A percentile compares a stretch with the other conserved stretches of the same genome.
phyloP scores from a whole-genome alignment of 345 rosid species.

The Linum lewisii region DNA sequence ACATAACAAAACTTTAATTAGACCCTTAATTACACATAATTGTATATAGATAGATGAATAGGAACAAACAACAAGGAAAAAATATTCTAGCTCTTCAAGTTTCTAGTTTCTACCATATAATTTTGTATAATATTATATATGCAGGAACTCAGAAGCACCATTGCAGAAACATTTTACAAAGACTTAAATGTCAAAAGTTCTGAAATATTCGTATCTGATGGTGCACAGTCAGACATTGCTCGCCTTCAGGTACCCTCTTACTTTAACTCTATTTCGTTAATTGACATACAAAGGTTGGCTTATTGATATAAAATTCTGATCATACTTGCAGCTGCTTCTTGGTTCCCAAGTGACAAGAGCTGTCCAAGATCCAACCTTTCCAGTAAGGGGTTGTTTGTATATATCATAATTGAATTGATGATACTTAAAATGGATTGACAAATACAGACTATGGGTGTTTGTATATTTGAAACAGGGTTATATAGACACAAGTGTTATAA shows the following conservation, averaged over 20 bases:
- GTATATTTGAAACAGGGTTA: conserved; percentile 58
- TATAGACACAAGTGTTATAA: conserved; percentile 61
- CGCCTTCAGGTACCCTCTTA: conserved; percentile 41
- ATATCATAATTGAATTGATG: background rate
- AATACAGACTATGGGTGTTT: background rate
- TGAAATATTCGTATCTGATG: conserved; percentile 64
- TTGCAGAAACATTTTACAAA: conserved; percentile 45
- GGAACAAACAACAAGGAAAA: too few relatives aligned
- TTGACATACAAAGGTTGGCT: background rate
- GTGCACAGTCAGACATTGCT: conserved; percentile 54
- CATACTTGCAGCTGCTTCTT: conserved; percentile 28
- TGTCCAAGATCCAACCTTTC: conserved; percentile 41
- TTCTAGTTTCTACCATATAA: too few relatives aligned
- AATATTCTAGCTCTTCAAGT: background rate
- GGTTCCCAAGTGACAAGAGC: conserved; percentile 33
- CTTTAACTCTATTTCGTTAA: too few relatives aligned
- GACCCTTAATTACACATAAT: too few relatives aligned
- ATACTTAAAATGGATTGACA: background rate
- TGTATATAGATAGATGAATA: too few relatives aligned
- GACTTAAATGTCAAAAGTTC: conserved; percentile 27
- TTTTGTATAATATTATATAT: too few relatives aligned
- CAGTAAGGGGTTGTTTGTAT: conserved; percentile 20
- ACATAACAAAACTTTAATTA: too few relatives aligned
- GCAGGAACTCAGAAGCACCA: conserved; percentile 40
- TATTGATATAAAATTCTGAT: background rate